These are phyloP conservation scores for Diplotaxis tenuifolia DNA, from an alignment of 345 rosid genomes.

Conservation along the genomic window DNA sequence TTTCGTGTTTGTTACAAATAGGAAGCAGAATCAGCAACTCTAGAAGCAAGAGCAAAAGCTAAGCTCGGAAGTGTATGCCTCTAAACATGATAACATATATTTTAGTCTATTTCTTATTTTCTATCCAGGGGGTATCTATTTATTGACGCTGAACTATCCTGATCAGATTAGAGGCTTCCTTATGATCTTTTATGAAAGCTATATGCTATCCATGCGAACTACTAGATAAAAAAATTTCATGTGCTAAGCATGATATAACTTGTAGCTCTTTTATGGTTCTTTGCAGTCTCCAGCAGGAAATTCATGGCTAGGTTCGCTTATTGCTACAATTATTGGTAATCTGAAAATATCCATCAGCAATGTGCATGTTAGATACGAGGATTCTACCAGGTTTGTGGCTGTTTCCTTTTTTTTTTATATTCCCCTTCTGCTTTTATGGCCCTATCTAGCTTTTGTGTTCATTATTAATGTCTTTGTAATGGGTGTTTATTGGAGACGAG, in stretches of 20 bases:
- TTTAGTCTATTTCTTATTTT: constrained; percentile 18
- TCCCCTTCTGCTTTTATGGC: background rate
- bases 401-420: constrained; percentile 3
- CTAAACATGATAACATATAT: constrained; percentile 22
- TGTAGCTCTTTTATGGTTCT: constrained; percentile 32
- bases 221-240: background rate
- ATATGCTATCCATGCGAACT: background rate
- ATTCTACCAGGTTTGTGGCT: constrained; percentile 69
- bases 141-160: constrained; percentile 14
- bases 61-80: constrained; percentile 79
- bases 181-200: constrained; percentile 8
- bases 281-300: constrained; percentile 77
- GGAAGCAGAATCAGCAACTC: constrained; percentile 92
- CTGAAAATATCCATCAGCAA: constrained; percentile 96
- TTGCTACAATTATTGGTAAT: constrained; percentile 92
- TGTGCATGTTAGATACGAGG: constrained; percentile 97
- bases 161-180: constrained; percentile 3
- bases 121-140: constrained; percentile 1
- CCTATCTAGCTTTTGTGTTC: constrained; percentile 17
- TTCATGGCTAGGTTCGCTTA: constrained; percentile 95
- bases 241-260: constrained; percentile 19
- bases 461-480: constrained; percentile 2
- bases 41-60: constrained; percentile 82
- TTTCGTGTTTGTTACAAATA: constrained; percentile 37
- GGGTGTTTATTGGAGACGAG: constrained; percentile 3